These are phyloP conservation scores for Aspergillus aculeatus DNA, from an alignment of 2,329 filamentous ascomycete genomes.

Conservation along the genomic window DNA sequence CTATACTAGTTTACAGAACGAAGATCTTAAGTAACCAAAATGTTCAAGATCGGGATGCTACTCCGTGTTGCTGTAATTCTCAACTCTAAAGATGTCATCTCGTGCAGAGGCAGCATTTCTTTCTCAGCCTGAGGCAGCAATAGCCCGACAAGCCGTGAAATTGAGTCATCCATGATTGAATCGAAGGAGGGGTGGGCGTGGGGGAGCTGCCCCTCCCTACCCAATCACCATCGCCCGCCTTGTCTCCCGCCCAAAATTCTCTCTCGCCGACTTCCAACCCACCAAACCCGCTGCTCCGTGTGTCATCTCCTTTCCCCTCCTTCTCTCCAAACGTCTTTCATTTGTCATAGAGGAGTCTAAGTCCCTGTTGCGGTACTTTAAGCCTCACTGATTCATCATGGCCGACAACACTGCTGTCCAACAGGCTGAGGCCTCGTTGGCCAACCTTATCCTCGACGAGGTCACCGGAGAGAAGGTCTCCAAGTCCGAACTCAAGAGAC, in stretches of 20 bases:
- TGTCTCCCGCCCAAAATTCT: conserved; percentile 38
- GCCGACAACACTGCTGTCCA: conserved; percentile 42
- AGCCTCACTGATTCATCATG: conserved; percentile 29
- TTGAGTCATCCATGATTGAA: neutral
- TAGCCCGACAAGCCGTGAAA: neutral
- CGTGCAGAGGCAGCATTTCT: neutral
- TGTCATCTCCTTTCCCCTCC: conserved; percentile 9
- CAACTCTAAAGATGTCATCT: neutral
- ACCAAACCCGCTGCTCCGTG: conserved; percentile 14
- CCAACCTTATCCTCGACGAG: conserved; percentile 82
- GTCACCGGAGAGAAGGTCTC: conserved; percentile 85
- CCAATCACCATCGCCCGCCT: conserved; percentile 28
- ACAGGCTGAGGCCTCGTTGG: conserved; percentile 52
- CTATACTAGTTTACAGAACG: neutral
- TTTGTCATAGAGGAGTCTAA: conserved; percentile 9
- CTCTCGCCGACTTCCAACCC: conserved; percentile 21
- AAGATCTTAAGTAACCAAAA: neutral
- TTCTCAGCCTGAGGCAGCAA: neutral
- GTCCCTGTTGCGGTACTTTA: neutral
- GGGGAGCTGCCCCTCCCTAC: conserved; percentile 12
- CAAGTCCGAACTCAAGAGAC: conserved; percentile 90
- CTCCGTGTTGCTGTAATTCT: neutral
- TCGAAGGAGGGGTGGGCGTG: neutral
- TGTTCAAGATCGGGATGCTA: neutral
- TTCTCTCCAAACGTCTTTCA: conserved; percentile 11